Evolutionary conservation across 2,329 filamentous ascomycete genomes (phyloP).

Genomic region (Graphiopsis chlorocephala): DNA sequence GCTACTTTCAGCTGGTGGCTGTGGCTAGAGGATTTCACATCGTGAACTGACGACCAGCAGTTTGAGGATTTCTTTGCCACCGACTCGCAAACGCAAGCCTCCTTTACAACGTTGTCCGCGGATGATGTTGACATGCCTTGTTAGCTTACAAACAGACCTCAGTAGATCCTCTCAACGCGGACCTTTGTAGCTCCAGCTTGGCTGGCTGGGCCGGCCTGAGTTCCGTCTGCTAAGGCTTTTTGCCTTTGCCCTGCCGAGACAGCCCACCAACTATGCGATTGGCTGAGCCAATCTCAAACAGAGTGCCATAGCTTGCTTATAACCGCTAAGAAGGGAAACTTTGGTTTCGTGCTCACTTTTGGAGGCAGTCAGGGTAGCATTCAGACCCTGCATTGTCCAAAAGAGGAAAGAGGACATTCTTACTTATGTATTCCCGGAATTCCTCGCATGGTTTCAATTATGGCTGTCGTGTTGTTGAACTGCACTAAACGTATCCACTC

Average conservation of each 20-base stretch:
- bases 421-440: background rate
- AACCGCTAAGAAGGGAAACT: slow-evolving; percentile 1
- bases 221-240: background rate
- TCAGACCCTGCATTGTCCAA: slow-evolving; percentile 14
- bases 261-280: slow-evolving; percentile 1
- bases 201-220: background rate
- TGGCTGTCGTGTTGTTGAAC: background rate
- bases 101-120: background rate
- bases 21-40: background rate
- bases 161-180: slow-evolving; percentile 5
- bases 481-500: background rate
- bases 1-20: slow-evolving; percentile 12
- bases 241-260: slow-evolving; percentile 13
- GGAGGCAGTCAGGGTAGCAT: background rate
- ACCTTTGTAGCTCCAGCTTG: background rate
- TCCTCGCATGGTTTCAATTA: background rate
- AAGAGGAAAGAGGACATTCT: background rate
- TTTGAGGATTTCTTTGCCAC: background rate
- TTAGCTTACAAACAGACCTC: background rate
- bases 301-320: background rate
- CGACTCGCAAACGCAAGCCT: background rate
- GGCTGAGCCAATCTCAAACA: slow-evolving; percentile 12
- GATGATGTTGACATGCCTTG: background rate
- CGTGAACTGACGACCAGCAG: background rate
- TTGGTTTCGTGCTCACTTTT: slow-evolving; percentile 3